Evolutionary conservation across 768 basidiomycete genomes (phyloP), one percentile per base, ranked within the genome.

Genomic region (Trametes sanguinea): DNA sequence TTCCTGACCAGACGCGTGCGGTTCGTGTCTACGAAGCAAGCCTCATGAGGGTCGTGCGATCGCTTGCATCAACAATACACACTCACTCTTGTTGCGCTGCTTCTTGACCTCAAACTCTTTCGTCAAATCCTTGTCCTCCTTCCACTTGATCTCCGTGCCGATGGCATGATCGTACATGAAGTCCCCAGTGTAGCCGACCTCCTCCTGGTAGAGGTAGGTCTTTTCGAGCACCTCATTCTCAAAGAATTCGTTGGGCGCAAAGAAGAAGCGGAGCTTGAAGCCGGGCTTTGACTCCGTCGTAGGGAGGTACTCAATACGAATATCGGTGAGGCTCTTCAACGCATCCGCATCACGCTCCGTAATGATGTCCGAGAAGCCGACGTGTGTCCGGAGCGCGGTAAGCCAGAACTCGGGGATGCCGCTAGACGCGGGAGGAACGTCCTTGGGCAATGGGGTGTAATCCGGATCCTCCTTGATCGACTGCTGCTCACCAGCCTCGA

Each of bases 31-130:
- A 68, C 6, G 47, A 17, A 5, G 47, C 35, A 54, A 13, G 2
- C 22, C 5, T 33, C 35, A 54, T 52, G 42, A 66, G 33, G n/a
- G 42, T 10, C 44, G 59, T 16, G 68, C 58, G 35, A 46, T 39
- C 8, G 30, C 37, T 3, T 22, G 13, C 35, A 40, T 37, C 35
- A 39, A 29, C 6, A 17, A 7, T 22, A 2, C 8, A 50, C 3
- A 69, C 72, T 29, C 62, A 97, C 95, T 95, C 84, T 98, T 99
- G 80, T 99, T 99, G 71, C 96, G 82, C 78, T 98, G 96, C 82
- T 97, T 98, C 84, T 96, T 97, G 75, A 98, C 95, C 80, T 98
- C 96, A 69, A 93, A 91, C 78, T 92, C 92, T 79, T 94, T 94
- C 54, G 96, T 99, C 60, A 99, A 82, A 77, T 99, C 94, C 79